Base-by-base conservation (phyloP, 2,329 filamentous ascomycete genomes). In the Colletotrichum endophyticum region DNA sequence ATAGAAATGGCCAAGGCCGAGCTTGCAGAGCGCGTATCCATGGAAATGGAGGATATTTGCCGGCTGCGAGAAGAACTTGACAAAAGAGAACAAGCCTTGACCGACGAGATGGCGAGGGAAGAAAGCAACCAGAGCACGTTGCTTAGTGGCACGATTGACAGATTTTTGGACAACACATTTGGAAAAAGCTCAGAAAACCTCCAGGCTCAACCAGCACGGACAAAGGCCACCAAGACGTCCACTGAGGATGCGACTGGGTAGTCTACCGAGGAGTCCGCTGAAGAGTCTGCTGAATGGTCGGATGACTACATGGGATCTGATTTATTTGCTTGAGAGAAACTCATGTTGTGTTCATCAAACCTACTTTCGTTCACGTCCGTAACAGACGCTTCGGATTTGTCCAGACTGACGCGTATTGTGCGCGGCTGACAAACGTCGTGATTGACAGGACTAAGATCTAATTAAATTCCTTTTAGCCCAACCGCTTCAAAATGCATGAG, bases 341-440 rank as follows among this genome's bases (percentile, higher is more conserved):
- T n/a, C n/a, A n/a, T n/a, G n/a, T n/a, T n/a, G n/a, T n/a, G n/a
- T n/a, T n/a, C n/a, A n/a, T n/a, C n/a, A n/a, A n/a, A n/a, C n/a
- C n/a, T n/a, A 44, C 39, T n/a, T n/a, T n/a, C 1, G 16, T 16
- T 8, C 15, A 36, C 1, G 19, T 49, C 39, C 39, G 3, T 9
- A 49, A 49, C 19, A 49, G 19, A 0, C 19, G 39, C 39, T 0
- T n/a, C 9, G 1, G 9, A 49, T 0, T n/a, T n/a, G 0, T 3
- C 9, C 39, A n/a, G 19, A 12, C 1, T 12, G 3, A n/a, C 9
- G 3, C 3, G 19, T 12, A 0, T 44, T n/a, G 19, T 44, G 19
- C 19, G 2, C n/a, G 8, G 16, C 5, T 12, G 0, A 11, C 2
- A 44, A 44, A 44, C 39, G 39, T n/a, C 39, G 19, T 0, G 19